Evolutionary conservation across 441 rosid species (phyloP).

Genomic region (Theobroma grandiflorum): DNA sequence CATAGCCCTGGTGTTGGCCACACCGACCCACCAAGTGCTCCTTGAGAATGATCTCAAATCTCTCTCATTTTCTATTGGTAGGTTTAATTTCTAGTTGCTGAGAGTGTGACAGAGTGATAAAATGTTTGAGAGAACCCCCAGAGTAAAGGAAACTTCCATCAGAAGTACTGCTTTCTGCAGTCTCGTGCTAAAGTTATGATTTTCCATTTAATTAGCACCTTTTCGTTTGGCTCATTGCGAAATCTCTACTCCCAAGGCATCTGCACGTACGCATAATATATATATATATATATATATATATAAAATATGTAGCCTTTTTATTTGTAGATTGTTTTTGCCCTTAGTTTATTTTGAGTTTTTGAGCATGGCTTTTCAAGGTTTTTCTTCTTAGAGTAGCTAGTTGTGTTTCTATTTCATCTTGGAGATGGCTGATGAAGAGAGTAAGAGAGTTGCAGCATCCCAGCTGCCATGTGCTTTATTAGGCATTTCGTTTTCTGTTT

Average conservation of each 20-base stretch:
- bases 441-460: too few relatives aligned
- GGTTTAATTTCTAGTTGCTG: not conserved
- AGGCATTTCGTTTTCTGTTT: too few relatives aligned
- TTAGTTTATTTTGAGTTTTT: too few relatives aligned
- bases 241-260: not conserved
- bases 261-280: not conserved
- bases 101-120: not conserved
- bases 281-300: not conserved
- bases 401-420: too few relatives aligned
- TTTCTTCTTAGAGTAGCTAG: too few relatives aligned
- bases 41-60: conserved; percentile 14
- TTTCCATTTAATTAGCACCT: not conserved
- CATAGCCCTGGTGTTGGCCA: conserved; percentile 68
- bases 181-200: conserved; percentile 15
- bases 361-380: too few relatives aligned
- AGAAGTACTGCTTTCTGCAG: not conserved
- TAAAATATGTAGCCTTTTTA: not conserved
- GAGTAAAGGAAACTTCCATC: not conserved
- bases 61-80: not conserved
- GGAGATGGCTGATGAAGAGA: too few relatives aligned
- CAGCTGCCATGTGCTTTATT: too few relatives aligned
- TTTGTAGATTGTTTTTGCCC: not conserved
- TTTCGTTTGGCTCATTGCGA: not conserved
- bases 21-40: conserved; percentile 35
- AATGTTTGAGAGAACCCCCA: not conserved